A percentile compares a stretch with the other conserved stretches of the same genome.
Evolutionary conservation across 305 asterid species (phyloP).

Genomic region (Fraxinus dipetala): DNA sequence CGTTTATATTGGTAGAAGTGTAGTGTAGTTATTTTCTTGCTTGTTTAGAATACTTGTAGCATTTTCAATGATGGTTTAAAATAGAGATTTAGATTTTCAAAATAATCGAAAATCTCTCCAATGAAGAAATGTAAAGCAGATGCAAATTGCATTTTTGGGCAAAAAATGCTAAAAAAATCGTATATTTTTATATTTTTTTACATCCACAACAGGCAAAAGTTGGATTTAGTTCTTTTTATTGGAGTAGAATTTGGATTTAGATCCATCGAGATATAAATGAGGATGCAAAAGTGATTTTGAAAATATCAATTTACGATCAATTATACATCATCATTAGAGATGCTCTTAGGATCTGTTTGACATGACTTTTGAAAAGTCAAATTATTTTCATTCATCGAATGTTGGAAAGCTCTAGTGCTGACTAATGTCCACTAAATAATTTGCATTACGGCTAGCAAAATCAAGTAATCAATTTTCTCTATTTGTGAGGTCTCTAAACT

Average conservation of each 20-base stretch:
- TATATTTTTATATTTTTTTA: no score
- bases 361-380: background rate
- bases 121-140: no score
- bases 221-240: no score
- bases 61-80: no score
- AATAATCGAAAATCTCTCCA: no score
- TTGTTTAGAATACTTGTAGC: background rate
- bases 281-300: no score
- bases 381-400: background rate
- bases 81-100: no score
- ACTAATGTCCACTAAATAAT: background rate
- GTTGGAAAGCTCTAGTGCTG: background rate
- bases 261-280: background rate
- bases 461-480: background rate
- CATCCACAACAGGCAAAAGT: no score
- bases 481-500: background rate
- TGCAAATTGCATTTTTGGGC: background rate
- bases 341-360: background rate
- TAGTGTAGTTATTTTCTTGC: background rate
- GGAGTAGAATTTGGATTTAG: no score
- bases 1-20: background rate
- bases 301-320: no score
- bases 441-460: background rate
- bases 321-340: background rate
- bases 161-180: no score